Evolutionary conservation across 352 stramenopile species (phyloP), one percentile per base, ranked within the genome.

Genomic region (Phytophthora pluvialis): DNA sequence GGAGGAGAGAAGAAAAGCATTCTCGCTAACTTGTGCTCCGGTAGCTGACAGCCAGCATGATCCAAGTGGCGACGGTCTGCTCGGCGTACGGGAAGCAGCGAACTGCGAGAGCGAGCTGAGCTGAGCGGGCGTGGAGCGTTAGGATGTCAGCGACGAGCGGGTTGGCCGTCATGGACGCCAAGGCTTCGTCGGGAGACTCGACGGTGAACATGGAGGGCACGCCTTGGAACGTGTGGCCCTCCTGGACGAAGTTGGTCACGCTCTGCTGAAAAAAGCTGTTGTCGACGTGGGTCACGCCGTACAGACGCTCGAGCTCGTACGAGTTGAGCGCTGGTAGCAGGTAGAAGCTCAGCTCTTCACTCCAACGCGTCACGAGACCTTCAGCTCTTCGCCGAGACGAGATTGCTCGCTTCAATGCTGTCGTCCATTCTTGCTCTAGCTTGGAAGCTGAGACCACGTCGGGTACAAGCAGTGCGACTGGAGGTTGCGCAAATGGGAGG

Each of bases 211-310:
- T 71, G 13, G 75, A 75, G 1, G 90, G 90, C 18, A 94, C 89
- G n/a, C 86, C 90, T 66, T 96, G 86, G 63, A 97, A 97, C 5
- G 86, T 95, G 58, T 89, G 80, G 4, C 86, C 88, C 55, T 90
- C 74, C 7, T 79, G 84, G 5, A 97, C 86, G 43, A 86, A 89
- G 7, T 72, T 77, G 40, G 86, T 90, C 51, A 97, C 85, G 48
- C 75, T 90, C 26, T 91, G 83, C 55, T 92, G 82, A 60, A 97
- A 97, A 39, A 96, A 81, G 2, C 69, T 76, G 52, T 93, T 95
- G 45, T 93, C 88, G 1, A 92, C 63, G 51, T 89, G 78, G 4
- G 77, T 53, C 8, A 90, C 53, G 35, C 71, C 73, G 60, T 93
- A 85, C 13, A 91, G 56, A 7, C 89, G 80, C 67, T 97, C 90